phyloP scores from a whole-genome alignment of 1,284 basidiomycete genomes.

The Neotropicomus parvogracilis region DNA sequence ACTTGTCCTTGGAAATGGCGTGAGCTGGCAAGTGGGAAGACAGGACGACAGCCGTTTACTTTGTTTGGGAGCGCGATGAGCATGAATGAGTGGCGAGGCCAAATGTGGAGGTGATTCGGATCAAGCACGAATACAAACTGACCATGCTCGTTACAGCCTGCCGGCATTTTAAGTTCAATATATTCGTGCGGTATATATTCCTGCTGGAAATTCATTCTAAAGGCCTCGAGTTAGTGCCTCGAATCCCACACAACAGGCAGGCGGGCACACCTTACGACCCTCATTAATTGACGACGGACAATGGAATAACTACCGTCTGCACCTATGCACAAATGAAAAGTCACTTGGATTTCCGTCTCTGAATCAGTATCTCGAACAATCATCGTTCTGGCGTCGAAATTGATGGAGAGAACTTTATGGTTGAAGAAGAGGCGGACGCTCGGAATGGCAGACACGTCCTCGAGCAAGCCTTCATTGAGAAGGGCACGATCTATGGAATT shows the following conservation, averaged over 20 bases:
- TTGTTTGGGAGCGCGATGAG: conserved; percentile 96
- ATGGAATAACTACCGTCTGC: conserved; percentile 88
- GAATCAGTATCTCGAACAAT: conserved; percentile 45
- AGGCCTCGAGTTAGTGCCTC: conserved; percentile 21
- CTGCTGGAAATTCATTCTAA: conserved; percentile 90
- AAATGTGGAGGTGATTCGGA: conserved; percentile 96
- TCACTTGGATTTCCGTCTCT: conserved; percentile 43
- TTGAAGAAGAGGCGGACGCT: conserved; percentile 74
- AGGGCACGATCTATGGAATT: conserved; percentile 90
- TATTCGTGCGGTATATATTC: conserved; percentile 95
- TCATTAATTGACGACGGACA: conserved; percentile 86
- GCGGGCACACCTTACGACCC: conserved; percentile 69
- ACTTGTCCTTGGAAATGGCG: conserved; percentile 57
- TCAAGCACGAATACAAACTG: conserved; percentile 77
- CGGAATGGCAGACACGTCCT: conserved; percentile 59
- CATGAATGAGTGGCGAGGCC: conserved; percentile 99
- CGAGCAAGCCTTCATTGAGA: conserved; percentile 82
- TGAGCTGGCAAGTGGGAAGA: conserved; percentile 27
- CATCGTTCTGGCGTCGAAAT: conserved; percentile 69
- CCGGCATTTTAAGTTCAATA: conserved; percentile 92
- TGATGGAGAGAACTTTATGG: conserved; percentile 70
- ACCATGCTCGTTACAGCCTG: conserved; percentile 62
- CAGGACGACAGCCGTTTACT: conserved; percentile 45
- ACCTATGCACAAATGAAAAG: conserved; percentile 84
- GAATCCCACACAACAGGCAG: conserved; percentile 7